phyloP scores from a whole-genome alignment of 1,284 basidiomycete genomes.

The Ustilago tritici region DNA sequence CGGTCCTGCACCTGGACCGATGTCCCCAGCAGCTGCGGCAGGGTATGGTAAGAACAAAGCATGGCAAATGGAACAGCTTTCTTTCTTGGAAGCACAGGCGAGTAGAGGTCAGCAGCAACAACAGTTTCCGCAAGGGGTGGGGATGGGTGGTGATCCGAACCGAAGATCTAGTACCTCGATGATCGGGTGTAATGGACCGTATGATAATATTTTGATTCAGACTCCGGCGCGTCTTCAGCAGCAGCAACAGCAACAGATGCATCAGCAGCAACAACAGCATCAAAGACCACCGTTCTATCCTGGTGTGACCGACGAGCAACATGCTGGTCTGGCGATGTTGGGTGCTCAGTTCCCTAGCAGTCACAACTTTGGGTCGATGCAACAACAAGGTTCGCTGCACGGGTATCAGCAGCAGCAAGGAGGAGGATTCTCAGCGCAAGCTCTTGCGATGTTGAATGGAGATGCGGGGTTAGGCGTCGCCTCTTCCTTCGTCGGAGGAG shows the following conservation, averaged over 20 bases:
- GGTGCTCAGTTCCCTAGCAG: conserved; percentile 55
- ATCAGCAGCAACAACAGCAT: conserved; percentile 29
- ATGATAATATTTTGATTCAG: conserved; percentile 32
- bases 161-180: conserved; percentile 22
- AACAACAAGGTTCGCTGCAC: conserved; percentile 12
- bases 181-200: conserved; percentile 22
- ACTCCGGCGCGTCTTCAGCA: conserved; percentile 18
- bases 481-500: conserved; percentile 9
- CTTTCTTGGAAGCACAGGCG: conserved; percentile 52
- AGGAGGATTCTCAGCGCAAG: conserved; percentile 30
- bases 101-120: conserved; percentile 30
- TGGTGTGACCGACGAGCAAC: conserved; percentile 16
- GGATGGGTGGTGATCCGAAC: conserved; percentile 12
- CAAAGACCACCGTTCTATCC: conserved; percentile 34
- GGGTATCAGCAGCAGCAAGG: conserved; percentile 5
- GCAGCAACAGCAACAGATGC: conserved; percentile 13
- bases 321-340: conserved; percentile 36
- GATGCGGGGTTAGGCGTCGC: conserved; percentile 36
- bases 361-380: conserved; percentile 48
- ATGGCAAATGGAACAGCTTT: conserved; percentile 62
- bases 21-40: conserved; percentile 27
- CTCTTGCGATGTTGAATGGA: conserved; percentile 40
- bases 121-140: conserved; percentile 5
- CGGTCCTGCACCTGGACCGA: conserved; percentile 9
- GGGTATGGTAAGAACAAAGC: conserved; percentile 57